Percentiles rank a stretch among this genome's conserved stretches.
These are phyloP conservation scores for Cudoniella acicularis DNA, from an alignment of 495 filamentous ascomycete species.

Conservation along the genomic window DNA sequence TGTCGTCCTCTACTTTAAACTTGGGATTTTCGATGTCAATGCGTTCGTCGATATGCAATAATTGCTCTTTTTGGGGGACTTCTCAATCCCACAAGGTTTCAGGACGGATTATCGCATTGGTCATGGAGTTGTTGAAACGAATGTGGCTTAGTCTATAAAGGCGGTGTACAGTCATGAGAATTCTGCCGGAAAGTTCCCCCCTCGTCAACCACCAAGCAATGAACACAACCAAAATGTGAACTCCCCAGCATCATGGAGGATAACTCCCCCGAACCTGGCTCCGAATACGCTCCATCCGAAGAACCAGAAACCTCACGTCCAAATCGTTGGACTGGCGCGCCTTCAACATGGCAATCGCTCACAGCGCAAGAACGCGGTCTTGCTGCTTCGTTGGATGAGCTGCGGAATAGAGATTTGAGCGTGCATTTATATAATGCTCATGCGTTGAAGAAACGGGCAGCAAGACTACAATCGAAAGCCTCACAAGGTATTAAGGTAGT, in stretches of 20 bases:
- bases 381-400: slow-evolving; percentile 52
- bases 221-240: background rate
- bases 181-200: too few relatives aligned
- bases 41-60: too few relatives aligned
- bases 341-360: slow-evolving; percentile 55
- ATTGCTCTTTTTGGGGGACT: too few relatives aligned
- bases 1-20: too few relatives aligned
- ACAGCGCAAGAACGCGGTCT: slow-evolving; percentile 57
- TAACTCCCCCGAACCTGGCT: background rate
- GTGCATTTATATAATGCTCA: slow-evolving; percentile 75
- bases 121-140: too few relatives aligned
- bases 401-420: slow-evolving; percentile 58
- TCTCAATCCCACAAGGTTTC: too few relatives aligned
- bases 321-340: slow-evolving; percentile 50
- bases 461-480: background rate
- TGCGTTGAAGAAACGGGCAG: slow-evolving; percentile 47
- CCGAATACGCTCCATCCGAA: slow-evolving; percentile 1
- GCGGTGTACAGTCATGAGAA: too few relatives aligned
- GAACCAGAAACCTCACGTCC: slow-evolving; percentile 20
- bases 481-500: background rate
- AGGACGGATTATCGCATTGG: too few relatives aligned
- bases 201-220: background rate
- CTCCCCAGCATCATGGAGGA: background rate
- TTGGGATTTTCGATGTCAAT: too few relatives aligned
- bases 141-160: too few relatives aligned